Evolutionary conservation across 2,329 filamentous ascomycete genomes (phyloP).

Genomic region (Colletotrichum lindemuthianum): DNA sequence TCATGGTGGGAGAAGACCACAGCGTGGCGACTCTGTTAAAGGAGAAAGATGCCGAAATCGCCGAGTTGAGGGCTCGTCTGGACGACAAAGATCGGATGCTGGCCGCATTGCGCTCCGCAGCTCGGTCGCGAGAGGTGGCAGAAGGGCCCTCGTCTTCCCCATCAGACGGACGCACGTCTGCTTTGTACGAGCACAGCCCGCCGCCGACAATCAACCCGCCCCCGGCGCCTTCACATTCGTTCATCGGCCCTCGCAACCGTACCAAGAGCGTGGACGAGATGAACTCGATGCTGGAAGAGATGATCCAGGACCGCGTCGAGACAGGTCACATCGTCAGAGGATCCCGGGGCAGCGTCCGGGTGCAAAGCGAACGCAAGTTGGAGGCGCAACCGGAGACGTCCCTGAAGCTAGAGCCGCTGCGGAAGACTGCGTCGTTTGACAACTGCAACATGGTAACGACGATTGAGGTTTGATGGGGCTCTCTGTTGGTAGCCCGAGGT

Average conservation of each 20-base stretch:
- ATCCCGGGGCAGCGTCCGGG: slow-evolving; percentile 72
- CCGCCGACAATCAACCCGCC: slow-evolving; percentile 34
- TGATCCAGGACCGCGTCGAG: slow-evolving; percentile 91
- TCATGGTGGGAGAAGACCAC: slow-evolving; percentile 81
- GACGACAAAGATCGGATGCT: slow-evolving; percentile 98
- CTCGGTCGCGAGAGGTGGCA: slow-evolving; percentile 85
- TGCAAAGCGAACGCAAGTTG: slow-evolving; percentile 58
- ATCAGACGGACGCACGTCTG: slow-evolving; percentile 40
- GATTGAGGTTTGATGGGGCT: slow-evolving; percentile 30
- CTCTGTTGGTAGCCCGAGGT: slow-evolving; percentile 36
- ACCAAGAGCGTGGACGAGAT: slow-evolving; percentile 87
- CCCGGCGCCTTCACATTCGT: slow-evolving; percentile 21
- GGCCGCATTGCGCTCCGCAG: slow-evolving; percentile 82
- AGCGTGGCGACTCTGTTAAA: slow-evolving; percentile 77
- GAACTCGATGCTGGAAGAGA: slow-evolving; percentile 92
- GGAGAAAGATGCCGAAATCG: slow-evolving; percentile 93
- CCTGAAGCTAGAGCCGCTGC: slow-evolving; percentile 51
- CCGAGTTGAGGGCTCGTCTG: slow-evolving; percentile 85
- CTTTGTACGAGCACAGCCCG: slow-evolving; percentile 37
- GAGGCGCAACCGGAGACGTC: slow-evolving; percentile 47
- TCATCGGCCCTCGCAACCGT: slow-evolving; percentile 54
- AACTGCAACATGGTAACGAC: slow-evolving; percentile 38
- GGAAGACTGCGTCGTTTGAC: slow-evolving; percentile 47
- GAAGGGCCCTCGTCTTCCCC: slow-evolving; percentile 54
- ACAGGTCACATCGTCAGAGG: slow-evolving; percentile 76